These are phyloP conservation scores for Ustilago xerochloae DNA, from an alignment of 1,284 basidiomycete species.

Conservation along the genomic window DNA sequence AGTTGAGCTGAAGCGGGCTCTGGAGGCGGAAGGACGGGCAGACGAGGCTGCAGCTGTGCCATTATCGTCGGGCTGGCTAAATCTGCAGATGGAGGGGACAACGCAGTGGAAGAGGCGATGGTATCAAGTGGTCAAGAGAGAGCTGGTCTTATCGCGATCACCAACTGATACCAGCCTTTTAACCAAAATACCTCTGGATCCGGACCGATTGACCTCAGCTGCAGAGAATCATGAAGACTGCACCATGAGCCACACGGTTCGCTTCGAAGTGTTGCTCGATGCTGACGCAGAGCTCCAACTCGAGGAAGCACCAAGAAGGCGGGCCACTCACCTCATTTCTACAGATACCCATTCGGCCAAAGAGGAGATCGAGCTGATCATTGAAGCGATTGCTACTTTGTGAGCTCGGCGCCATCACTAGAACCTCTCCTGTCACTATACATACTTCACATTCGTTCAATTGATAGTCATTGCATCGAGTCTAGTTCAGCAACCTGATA, in stretches of 20 bases:
- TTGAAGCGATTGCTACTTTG: conserved; percentile 12
- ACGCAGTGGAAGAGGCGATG: conserved; percentile 23
- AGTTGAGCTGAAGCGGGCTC: background rate
- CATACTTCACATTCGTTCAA: background rate
- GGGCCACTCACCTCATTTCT: conserved; percentile 2
- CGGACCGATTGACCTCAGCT: background rate
- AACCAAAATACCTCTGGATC: conserved; percentile 7
- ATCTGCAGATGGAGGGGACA: conserved; percentile 13
- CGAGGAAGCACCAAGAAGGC: background rate
- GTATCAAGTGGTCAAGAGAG: conserved; percentile 2
- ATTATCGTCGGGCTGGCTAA: conserved; percentile 20
- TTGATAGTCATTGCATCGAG: background rate
- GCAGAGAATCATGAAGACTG: conserved; percentile 17
- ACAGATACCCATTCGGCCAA: conserved; percentile 13
- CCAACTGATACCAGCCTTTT: conserved; percentile 5
- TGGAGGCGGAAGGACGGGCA: background rate
- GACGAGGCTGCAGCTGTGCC: background rate
- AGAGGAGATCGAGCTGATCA: conserved; percentile 13
- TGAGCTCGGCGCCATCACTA: background rate
- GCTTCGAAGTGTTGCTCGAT: conserved; percentile 1
- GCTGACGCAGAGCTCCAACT: background rate
- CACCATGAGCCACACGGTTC: conserved; percentile 8
- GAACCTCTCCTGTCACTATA: background rate
- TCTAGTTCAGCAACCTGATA: background rate
- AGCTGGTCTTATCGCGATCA: conserved; percentile 6